Percentiles rank a stretch among this genome's conserved stretches.
Conservation (phyloP, 768 basidiomycete genomes). For the Russula foetens region DNA sequence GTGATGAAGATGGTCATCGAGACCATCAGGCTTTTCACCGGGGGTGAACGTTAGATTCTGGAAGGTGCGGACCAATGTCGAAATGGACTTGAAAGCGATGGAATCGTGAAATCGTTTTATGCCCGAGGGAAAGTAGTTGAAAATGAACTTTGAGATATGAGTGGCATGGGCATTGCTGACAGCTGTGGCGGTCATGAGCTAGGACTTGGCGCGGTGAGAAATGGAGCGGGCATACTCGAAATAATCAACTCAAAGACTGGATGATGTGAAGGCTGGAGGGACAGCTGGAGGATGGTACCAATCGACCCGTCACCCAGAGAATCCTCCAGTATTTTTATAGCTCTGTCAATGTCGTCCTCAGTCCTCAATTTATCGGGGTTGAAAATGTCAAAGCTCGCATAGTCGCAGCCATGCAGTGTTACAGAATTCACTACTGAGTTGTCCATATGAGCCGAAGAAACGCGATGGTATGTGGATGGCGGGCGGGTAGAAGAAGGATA, state of each 20-base stretch:
- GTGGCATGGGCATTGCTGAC: not conserved
- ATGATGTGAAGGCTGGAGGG: not conserved
- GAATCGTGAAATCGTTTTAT: not conserved
- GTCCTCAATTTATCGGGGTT: not conserved
- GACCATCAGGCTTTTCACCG: not conserved
- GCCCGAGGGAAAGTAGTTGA: not conserved
- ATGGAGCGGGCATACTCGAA: not conserved
- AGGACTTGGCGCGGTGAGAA: not conserved
- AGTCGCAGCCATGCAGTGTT: not conserved
- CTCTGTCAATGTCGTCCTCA: not conserved
- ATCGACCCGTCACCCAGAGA: not conserved
- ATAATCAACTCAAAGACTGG: conserved; percentile 1
- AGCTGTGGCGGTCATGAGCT: not conserved
- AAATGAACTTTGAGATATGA: not conserved
- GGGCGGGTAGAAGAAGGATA: no score
- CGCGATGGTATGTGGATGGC: no score
- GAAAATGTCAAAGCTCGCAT: not conserved
- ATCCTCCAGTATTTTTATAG: not conserved
- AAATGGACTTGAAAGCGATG: not conserved
- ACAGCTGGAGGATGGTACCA: not conserved
- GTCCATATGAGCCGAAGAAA: no score
- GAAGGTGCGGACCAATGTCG: not conserved
- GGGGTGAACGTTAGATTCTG: not conserved
- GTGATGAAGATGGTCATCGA: not conserved
- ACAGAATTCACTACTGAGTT: no score